Base-by-base conservation (phyloP, 2,329 filamentous ascomycete species). In the Colletotrichum musicola region DNA sequence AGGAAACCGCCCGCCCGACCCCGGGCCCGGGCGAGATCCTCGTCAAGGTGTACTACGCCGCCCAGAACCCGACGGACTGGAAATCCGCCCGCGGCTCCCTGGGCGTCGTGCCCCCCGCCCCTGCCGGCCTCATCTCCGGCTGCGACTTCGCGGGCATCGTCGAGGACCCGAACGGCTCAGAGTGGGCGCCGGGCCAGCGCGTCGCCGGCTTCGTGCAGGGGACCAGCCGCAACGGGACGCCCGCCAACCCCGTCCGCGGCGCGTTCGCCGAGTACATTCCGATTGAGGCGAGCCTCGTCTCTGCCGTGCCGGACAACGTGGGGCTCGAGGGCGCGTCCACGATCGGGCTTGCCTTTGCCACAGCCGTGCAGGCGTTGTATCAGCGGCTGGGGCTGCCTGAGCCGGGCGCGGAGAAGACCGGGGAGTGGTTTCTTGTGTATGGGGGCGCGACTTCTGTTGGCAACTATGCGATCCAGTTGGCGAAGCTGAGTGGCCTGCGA, bases 61-160 rank as follows among this genome's bases (percentile, higher is more conserved):
- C 77, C 0, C 77, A 79, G 61, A 79, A 79, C 64, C 77, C 77
- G 1, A 77, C 77, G 0, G 77, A 79, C 60, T 78, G 75, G 75
- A 78, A 78, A 25, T 64, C 70, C 2, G 59, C 50, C 6, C 30
- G 35, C 7, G 59, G 59, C 12, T 42, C 59, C 3, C 20, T 49
- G 1, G 49, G 49, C 49, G 27, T 62, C 63, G 50, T 49, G 35
- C 74, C 51, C 35, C 57, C 18, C 2, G 30, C 3, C 64, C 69
- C 71, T 0, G 66, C 75, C 1, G 77, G 76, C 25, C 74, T 73
- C 6, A 74, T 74, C 25, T 44, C 76, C 4, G 77, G 77, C 22
- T 77, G 75, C 69, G 77, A 79, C 67, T 79, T 79, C 38, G 76
- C 75, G 13, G 77, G 77, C 38, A 75, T 72, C 2, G 71, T 79